A percentile compares a stretch with the other conserved stretches of the same genome.
Conservation (phyloP, 257 asterid species). For the Nicotiana noctiflora region DNA sequence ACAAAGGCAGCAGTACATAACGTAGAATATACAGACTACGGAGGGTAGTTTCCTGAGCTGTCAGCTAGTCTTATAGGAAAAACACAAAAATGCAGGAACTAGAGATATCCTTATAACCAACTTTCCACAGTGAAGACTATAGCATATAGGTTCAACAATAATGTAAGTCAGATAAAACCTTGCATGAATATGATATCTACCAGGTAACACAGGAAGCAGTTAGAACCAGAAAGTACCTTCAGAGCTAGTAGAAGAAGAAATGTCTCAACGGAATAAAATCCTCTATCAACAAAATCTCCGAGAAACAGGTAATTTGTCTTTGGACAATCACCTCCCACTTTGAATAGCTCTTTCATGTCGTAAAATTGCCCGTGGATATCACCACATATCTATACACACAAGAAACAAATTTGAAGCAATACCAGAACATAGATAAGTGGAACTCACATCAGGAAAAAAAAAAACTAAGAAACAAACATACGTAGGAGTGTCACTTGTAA, state of each 20-base stretch:
- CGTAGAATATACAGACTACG: background rate
- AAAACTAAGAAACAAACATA: background rate
- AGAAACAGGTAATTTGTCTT: conserved; percentile 90
- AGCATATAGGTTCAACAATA: background rate
- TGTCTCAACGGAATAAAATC: conserved; percentile 95
- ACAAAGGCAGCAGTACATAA: too few relatives aligned
- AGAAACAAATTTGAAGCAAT: background rate
- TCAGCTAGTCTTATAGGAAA: background rate
- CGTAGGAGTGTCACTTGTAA: background rate
- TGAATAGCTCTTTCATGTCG: conserved; percentile 97
- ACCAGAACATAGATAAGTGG: background rate
- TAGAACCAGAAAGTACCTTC: conserved; percentile 40
- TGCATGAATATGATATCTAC: background rate
- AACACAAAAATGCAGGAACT: background rate
- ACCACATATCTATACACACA: conserved; percentile 72
- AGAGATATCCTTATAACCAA: background rate
- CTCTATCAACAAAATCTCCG: conserved; percentile 97
- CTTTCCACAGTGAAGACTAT: background rate
- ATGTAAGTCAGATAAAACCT: background rate
- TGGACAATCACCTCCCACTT: conserved; percentile 96
- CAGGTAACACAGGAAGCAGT: background rate
- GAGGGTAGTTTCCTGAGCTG: background rate
- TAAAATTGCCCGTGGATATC: conserved; percentile 98
- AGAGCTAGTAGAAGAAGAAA: conserved; percentile 90
- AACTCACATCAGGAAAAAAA: background rate